Conservation (phyloP, 1,139 yeast species). For the Meyerozyma elateridarum region DNA sequence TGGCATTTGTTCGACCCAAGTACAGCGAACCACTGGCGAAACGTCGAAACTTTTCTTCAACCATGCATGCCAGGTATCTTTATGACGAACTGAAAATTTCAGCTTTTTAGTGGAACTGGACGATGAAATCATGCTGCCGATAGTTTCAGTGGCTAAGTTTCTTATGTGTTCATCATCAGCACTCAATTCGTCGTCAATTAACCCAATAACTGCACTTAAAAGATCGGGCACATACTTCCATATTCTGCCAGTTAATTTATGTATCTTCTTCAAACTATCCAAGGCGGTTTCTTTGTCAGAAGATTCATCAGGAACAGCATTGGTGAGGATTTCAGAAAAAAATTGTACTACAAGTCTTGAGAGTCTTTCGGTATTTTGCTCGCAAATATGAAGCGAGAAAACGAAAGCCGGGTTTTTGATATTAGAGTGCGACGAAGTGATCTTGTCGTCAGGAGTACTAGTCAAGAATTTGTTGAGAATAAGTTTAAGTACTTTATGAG, state of each 20-base stretch:
- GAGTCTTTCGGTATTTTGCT: conserved; percentile 67
- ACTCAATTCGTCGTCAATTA: conserved; percentile 73
- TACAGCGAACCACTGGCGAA: conserved; percentile 56
- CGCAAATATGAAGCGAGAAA: conserved; percentile 66
- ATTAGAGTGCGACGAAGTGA: conserved; percentile 25
- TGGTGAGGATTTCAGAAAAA: conserved; percentile 62
- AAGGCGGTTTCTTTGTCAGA: conserved; percentile 20
- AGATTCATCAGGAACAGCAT: conserved; percentile 20
- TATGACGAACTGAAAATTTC: conserved; percentile 58
- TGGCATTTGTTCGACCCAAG: conserved; percentile 63
- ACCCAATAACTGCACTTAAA: conserved; percentile 69
- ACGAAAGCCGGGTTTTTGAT: conserved; percentile 56
- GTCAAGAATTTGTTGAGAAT: conserved; percentile 51
- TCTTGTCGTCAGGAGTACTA: conserved; percentile 9
- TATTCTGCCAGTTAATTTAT: conserved; percentile 57
- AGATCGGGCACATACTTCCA: conserved; percentile 81
- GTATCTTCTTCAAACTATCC: conserved; percentile 53
- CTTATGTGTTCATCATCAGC: conserved; percentile 67
- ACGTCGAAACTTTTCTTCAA: conserved; percentile 68
- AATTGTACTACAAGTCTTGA: conserved; percentile 76
- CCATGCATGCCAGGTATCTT: conserved; percentile 68
- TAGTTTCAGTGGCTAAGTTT: conserved; percentile 63
- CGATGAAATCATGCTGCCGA: conserved; percentile 57
- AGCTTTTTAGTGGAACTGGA: conserved; percentile 29
- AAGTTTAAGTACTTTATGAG: conserved; percentile 56